These are phyloP conservation scores for Phytophthora multivora DNA, from an alignment of 352 stramenopile species.

Conservation along the genomic window DNA sequence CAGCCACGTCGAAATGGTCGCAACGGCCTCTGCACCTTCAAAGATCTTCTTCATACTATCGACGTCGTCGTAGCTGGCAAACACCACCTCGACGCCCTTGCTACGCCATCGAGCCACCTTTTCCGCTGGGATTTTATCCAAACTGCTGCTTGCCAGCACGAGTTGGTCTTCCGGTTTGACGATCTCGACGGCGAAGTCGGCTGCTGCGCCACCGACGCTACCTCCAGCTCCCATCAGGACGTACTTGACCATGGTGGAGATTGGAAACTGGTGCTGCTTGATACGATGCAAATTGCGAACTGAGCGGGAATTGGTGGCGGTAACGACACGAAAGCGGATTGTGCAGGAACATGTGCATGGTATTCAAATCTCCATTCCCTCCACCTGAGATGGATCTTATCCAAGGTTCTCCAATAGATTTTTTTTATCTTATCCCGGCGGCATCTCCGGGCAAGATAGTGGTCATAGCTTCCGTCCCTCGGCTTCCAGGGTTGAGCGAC, in stretches of 20 bases:
- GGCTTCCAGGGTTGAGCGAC: too few relatives aligned
- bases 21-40: conserved; percentile 20
- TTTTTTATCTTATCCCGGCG: too few relatives aligned
- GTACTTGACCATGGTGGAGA: conserved; percentile 24
- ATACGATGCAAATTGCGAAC: conserved; percentile 4
- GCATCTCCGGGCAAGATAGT: too few relatives aligned
- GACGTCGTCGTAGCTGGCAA: conserved; percentile 26
- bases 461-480: too few relatives aligned
- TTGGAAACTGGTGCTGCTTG: conserved; percentile 1
- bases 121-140: conserved; percentile 26
- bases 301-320: too few relatives aligned
- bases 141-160: conserved; percentile 31
- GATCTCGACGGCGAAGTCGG: conserved; percentile 32
- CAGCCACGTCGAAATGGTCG: conserved; percentile 33
- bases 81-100: conserved; percentile 29
- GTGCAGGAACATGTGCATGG: too few relatives aligned
- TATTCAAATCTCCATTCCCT: not conserved
- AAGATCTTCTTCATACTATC: conserved; percentile 35
- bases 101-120: conserved; percentile 17
- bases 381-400: too few relatives aligned
- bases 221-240: conserved; percentile 32
- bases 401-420: too few relatives aligned
- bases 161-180: conserved; percentile 31
- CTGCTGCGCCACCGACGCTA: conserved; percentile 24
- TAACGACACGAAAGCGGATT: too few relatives aligned